These are phyloP conservation scores for Ascobolus immersus DNA, from an alignment of 495 filamentous ascomycete species.

Conservation along the genomic window DNA sequence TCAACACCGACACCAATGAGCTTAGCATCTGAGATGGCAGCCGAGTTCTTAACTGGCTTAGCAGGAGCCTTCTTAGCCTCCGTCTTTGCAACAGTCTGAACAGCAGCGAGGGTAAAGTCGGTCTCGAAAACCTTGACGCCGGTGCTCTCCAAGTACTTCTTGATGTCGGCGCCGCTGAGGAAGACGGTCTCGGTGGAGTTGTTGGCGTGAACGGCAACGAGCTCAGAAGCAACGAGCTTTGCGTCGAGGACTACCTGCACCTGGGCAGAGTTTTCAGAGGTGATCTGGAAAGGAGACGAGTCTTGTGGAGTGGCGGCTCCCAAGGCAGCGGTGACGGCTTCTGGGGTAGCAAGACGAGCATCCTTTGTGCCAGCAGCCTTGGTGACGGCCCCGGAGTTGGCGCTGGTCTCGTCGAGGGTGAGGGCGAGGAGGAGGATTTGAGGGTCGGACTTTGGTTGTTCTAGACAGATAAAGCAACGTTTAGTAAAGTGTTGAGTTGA, in stretches of 20 bases:
- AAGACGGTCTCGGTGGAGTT: conserved; percentile 13
- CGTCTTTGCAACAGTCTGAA: conserved; percentile 19
- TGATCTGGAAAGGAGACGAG: conserved; percentile 14
- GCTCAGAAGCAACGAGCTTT: conserved; percentile 10
- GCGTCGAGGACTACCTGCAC: conserved; percentile 16
- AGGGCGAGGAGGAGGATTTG: conserved; percentile 13
- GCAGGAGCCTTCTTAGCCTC: conserved; percentile 22
- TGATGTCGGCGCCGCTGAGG: conserved; percentile 9
- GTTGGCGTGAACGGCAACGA: conserved; percentile 15
- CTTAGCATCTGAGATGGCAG: conserved; percentile 31
- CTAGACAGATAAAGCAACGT: conserved; percentile 5
- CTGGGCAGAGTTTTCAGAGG: conserved; percentile 11
- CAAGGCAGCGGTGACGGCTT: conserved; percentile 12
- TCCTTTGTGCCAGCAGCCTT: conserved; percentile 15
- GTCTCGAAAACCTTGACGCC: conserved; percentile 14
- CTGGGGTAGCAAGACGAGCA: conserved; percentile 13
- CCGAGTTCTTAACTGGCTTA: conserved; percentile 21
- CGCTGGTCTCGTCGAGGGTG: conserved; percentile 15
- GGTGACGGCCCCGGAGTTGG: conserved; percentile 10
- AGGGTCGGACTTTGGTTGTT: conserved; percentile 15
- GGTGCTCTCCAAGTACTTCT: conserved; percentile 11
- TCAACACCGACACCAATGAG: conserved; percentile 64
- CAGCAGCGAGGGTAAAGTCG: conserved; percentile 10
- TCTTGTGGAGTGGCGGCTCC: conserved; percentile 12
- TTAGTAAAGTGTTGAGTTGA: conserved; percentile 1